These are phyloP conservation scores for Plenodomus tracheiphilus DNA, from an alignment of 2,329 filamentous ascomycete species.

Conservation along the genomic window DNA sequence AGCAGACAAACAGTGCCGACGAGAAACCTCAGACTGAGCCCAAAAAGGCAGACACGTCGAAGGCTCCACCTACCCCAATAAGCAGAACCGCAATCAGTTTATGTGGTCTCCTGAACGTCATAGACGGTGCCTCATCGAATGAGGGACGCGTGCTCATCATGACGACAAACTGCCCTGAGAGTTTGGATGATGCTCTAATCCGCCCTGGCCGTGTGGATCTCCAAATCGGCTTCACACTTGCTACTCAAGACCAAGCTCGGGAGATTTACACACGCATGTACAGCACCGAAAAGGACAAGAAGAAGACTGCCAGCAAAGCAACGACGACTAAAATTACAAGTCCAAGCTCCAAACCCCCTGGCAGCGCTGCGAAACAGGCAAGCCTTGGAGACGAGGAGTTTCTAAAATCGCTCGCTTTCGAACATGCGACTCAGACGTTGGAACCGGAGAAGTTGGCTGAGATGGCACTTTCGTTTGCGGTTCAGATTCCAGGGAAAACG, in stretches of 20 bases:
- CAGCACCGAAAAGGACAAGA: conserved; percentile 13
- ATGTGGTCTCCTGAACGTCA: conserved; percentile 78
- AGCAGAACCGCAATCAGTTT: conserved; percentile 61
- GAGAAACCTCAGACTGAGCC: background rate
- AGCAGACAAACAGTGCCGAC: background rate
- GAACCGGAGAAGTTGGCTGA: conserved; percentile 37
- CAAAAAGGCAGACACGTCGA: background rate
- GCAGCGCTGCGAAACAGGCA: background rate
- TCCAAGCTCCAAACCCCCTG: too few species aligned
- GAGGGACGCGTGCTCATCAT: conserved; percentile 80
- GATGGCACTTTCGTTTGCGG: conserved; percentile 52
- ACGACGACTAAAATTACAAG: too few species aligned
- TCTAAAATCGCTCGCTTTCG: conserved; percentile 1
- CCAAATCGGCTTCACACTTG: conserved; percentile 63
- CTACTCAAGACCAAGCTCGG: conserved; percentile 45
- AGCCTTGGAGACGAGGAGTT: background rate
- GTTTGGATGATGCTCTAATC: conserved; percentile 73
- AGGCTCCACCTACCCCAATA: conserved; percentile 23
- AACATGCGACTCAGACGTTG: conserved; percentile 4
- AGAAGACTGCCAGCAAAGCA: conserved; percentile 16
- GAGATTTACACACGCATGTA: conserved; percentile 51
- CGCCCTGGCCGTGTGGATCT: conserved; percentile 73
- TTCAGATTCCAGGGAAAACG: conserved; percentile 49
- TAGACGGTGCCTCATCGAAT: conserved; percentile 79
- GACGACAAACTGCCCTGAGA: conserved; percentile 77